Evolutionary conservation across 345 rosid species (phyloP).

Genomic region (Geranium rotundifolium): DNA sequence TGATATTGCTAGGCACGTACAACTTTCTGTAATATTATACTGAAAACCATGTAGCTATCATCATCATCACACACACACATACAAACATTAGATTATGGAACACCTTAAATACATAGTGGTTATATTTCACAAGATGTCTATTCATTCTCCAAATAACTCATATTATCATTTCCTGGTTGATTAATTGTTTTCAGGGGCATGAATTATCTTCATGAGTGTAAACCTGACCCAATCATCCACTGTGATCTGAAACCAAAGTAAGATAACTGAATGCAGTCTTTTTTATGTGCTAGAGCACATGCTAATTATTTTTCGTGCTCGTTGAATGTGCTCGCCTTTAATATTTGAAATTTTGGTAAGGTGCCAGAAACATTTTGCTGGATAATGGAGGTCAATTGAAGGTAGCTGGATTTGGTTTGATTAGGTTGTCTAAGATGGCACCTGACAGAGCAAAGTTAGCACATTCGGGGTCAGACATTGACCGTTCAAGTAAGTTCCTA

Average conservation of each 20-base stretch:
- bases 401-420: slow-evolving; percentile 81
- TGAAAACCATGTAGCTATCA: not conserved
- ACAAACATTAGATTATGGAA: no score
- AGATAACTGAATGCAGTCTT: slow-evolving; percentile 47
- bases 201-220: slow-evolving; percentile 55
- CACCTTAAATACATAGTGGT: not conserved
- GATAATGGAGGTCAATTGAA: slow-evolving; percentile 80
- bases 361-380: slow-evolving; percentile 99
- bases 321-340: slow-evolving; percentile 27
- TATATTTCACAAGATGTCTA: no score
- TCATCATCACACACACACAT: not conserved
- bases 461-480: slow-evolving; percentile 28
- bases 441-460: slow-evolving; percentile 47
- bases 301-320: not conserved
- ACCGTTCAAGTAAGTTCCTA: slow-evolving; percentile 47
- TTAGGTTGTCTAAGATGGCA: slow-evolving; percentile 43
- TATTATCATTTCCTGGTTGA: not conserved
- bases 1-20: slow-evolving; percentile 75
- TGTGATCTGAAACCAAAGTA: slow-evolving; percentile 90
- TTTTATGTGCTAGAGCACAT: slow-evolving; percentile 4
- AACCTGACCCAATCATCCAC: slow-evolving; percentile 82
- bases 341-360: slow-evolving; percentile 80
- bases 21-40: slow-evolving; percentile 1
- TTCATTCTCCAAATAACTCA: not conserved
- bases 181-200: slow-evolving; percentile 11